Base-by-base conservation (phyloP, 2,329 filamentous ascomycete genomes). In the Pseudopyricularia javanii region DNA sequence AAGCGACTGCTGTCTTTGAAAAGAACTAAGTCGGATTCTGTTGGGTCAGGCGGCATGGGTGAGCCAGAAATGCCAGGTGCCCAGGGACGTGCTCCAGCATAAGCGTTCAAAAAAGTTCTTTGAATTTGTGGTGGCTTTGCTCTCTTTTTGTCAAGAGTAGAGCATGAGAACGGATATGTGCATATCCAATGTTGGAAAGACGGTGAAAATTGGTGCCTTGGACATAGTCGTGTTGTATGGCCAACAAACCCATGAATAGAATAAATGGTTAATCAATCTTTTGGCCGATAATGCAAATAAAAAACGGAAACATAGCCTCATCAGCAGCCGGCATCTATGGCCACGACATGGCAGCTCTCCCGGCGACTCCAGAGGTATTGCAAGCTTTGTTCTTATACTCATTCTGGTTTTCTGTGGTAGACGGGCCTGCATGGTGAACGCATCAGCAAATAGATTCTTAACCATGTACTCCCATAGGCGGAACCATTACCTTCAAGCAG, bases 1-100 rank as follows among this genome's bases (percentile, higher is more conserved):
- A 74, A 72, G 64, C 67, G 70, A 54, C 59, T 75, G 35, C 57
- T 76, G 22, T 76, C 73, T 58, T 62, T 75, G 55, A 66, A 65
- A 55, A 70, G 66, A 59, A 71, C 50, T 12, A 58, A 55, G 53
- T 50, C 56, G 28, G 43, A 43, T 22, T 24, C 54, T 15, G 49
- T 12, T 15, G 24, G 40, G 24, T 15, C 9, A 2, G 40, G 40
- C 11, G 24, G 34, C 11, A 28, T 17, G 14, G 34, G 35, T 49
- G 47, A 26, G 15, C 20, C 20, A 15, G 40, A 45, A 24, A 45
- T 45, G 40, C 24, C 22, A 6, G 40, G 40, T 45, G 40, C 40
- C 24, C 30, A 15, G 12, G 30, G 48, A 50, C 34, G 17, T 37
- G 17, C 48, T 24, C 20, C 17, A 8, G 20, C 48, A n/a, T n/a